These are phyloP conservation scores for Lineolata rhizophorae DNA, from an alignment of 495 filamentous ascomycete species.

Conservation along the genomic window DNA sequence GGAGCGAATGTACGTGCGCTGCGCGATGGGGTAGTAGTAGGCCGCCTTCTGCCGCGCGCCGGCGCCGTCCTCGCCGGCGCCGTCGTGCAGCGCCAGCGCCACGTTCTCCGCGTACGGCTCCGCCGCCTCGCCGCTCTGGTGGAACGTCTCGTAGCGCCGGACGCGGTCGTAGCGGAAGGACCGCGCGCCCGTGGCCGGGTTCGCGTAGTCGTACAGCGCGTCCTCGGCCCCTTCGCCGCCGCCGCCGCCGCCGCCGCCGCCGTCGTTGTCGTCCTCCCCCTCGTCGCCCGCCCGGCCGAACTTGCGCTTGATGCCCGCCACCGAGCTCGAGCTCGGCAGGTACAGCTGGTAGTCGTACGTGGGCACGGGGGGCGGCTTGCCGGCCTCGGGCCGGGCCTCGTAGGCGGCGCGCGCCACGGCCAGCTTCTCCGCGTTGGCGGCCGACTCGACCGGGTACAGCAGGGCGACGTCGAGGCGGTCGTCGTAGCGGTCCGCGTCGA, in stretches of 20 bases:
- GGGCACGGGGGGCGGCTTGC: conserved; percentile 33
- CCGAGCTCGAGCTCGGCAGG: conserved; percentile 32
- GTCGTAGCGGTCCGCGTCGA: conserved; percentile 41
- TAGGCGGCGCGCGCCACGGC: conserved; percentile 23
- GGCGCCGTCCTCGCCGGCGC: conserved; percentile 32
- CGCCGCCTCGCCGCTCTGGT: conserved; percentile 35
- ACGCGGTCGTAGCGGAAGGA: conserved; percentile 54
- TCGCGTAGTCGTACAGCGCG: not conserved
- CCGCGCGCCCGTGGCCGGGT: conserved; percentile 1
- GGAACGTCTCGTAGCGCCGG: conserved; percentile 64
- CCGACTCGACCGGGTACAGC: conserved; percentile 23
- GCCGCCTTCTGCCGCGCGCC: conserved; percentile 36
- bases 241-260: conserved; percentile 24
- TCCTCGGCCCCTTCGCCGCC: conserved; percentile 21
- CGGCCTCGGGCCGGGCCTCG: conserved; percentile 34
- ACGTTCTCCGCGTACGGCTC: conserved; percentile 29
- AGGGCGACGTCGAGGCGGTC: conserved; percentile 60
- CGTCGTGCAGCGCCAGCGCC: conserved; percentile 39
- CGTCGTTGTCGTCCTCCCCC: conserved; percentile 36
- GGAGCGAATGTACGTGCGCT: conserved; percentile 39
- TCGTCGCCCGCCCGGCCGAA: conserved; percentile 49
- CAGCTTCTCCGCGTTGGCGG: conserved; percentile 16
- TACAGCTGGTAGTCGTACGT: conserved; percentile 65
- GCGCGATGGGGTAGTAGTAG: conserved; percentile 77
- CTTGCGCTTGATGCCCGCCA: conserved; percentile 44